Evolutionary conservation across 148 eudicot species (phyloP), one percentile per base, ranked within the genome.

Genomic region (Nepenthes gracilis): DNA sequence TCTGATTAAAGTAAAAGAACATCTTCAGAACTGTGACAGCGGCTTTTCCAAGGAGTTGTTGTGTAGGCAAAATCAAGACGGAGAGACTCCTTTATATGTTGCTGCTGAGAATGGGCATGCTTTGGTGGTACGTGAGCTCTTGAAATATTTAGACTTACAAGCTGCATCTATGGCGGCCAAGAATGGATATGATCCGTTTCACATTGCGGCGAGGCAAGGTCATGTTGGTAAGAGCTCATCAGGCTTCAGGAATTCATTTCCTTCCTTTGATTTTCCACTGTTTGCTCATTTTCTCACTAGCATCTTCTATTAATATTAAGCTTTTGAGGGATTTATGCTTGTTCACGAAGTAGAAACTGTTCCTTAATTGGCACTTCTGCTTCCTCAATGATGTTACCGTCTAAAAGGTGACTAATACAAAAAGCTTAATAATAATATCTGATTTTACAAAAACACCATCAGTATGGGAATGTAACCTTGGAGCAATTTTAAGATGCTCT

Each of bases 171-270:
- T 82, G 48, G 76, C 71, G 7, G 87, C 99, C 48, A 81, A 74
- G 66, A 91, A 81, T 67, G 96, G 97, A 47, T 81, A 63, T 69
- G 99, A 93, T 72, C 78, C 99, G 2, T 85, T 89, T 77, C 99
- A 93, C 70, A 74, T 93, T 60, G 95, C 96, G 61, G 90, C 97
- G 9, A 82, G 84, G 74, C 86, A 83, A 67, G 99, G 99, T 54
- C 92, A 93, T 81, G 66, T 84, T 68, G 99, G 99, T 93, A 76
- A 77, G 76, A 57, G 52, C 61, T 70, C 59, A 36, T 62, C 23
- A n/a, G 23, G 23, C 23, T 23, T 23, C 23, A 23, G 23, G 23
- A 23, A 23, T 23, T 23, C 23, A 23, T 23, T 23, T 23, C 23
- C 23, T 23, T 23, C 23, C 23, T 23, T 23, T 23, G 23, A 23